phyloP scores from a whole-genome alignment of 208 protist genomes.

The Strigomonas culicis region DNA sequence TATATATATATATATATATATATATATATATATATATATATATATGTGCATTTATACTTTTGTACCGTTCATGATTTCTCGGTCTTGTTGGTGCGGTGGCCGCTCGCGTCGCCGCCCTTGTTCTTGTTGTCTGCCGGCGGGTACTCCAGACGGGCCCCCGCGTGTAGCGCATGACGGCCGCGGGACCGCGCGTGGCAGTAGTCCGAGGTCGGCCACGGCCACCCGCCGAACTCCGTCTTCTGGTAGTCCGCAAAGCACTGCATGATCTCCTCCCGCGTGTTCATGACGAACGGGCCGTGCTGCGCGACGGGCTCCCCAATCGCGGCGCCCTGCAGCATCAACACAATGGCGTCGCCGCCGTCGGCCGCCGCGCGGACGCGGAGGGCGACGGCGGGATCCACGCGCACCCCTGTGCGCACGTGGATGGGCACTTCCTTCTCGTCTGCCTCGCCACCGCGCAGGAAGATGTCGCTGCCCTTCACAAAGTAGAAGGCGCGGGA shows the following conservation, averaged over 20 bases:
- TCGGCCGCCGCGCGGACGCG: conserved; percentile 22
- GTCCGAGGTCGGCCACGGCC: conserved; percentile 46
- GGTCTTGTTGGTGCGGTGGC: no score
- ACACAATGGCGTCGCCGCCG: conserved; percentile 24
- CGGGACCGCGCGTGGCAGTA: conserved; percentile 36
- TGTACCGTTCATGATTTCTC: no score
- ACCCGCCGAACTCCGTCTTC: conserved; percentile 51
- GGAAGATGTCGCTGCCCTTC: conserved; percentile 14
- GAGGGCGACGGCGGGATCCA: conserved; percentile 22
- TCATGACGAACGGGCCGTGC: conserved; percentile 95
- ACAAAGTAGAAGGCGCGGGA: conserved; percentile 49
- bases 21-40: no score
- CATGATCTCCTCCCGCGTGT: conserved; percentile 86
- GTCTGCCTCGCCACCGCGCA: conserved; percentile 5
- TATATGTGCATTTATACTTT: no score
- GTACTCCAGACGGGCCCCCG: conserved; percentile 27
- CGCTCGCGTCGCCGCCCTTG: no score
- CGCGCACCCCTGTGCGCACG: conserved; percentile 22
- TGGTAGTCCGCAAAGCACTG: conserved; percentile 84
- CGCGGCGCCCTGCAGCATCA: conserved; percentile 53
- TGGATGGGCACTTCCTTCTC: conserved; percentile 14
- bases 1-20: no score
- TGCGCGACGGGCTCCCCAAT: conserved; percentile 87
- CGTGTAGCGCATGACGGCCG: conserved; percentile 36
- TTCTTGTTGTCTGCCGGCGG: conserved; percentile 29